phyloP scores from a whole-genome alignment of 164 flowering plant species.

The Malania oleifera region DNA sequence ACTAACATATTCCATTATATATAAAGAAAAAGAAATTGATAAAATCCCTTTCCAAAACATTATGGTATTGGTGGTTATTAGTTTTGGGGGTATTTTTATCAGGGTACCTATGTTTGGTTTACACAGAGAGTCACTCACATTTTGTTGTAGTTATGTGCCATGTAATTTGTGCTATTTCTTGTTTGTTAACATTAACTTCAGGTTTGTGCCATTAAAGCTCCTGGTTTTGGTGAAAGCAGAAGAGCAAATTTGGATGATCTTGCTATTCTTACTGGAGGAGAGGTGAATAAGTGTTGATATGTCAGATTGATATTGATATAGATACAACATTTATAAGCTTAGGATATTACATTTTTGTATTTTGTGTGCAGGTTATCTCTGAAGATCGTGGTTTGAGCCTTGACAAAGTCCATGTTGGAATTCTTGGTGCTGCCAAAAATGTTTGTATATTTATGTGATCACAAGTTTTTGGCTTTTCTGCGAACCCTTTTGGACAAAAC shows the following conservation, averaged over 20 bases:
- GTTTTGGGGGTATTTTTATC: too few relatives aligned
- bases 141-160: not conserved
- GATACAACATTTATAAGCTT: not conserved
- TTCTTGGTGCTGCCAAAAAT: constrained; percentile 85
- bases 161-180: not conserved
- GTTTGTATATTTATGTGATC: constrained; percentile 31
- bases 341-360: constrained; percentile 1
- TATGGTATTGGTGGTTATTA: too few relatives aligned
- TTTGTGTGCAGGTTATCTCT: constrained; percentile 52
- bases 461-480: not conserved
- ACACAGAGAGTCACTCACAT: not conserved
- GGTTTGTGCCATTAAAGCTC: constrained; percentile 92
- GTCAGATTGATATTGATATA: too few relatives aligned
- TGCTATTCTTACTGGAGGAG: constrained; percentile 79
- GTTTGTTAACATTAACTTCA: constrained; percentile 20
- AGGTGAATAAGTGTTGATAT: constrained; percentile 47
- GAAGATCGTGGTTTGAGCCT: constrained; percentile 64
- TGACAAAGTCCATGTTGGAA: constrained; percentile 50
- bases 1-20: too few relatives aligned
- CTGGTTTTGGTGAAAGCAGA: constrained; percentile 91
- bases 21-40: too few relatives aligned
- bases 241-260: constrained; percentile 76
- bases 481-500: not conserved
- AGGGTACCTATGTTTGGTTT: too few relatives aligned
- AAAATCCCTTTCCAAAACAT: too few relatives aligned